Evolutionary conservation across 1,139 yeast genomes (phyloP), one percentile per base, ranked within the genome.

Genomic region (Hemisphaericaspora xylanilytica): DNA sequence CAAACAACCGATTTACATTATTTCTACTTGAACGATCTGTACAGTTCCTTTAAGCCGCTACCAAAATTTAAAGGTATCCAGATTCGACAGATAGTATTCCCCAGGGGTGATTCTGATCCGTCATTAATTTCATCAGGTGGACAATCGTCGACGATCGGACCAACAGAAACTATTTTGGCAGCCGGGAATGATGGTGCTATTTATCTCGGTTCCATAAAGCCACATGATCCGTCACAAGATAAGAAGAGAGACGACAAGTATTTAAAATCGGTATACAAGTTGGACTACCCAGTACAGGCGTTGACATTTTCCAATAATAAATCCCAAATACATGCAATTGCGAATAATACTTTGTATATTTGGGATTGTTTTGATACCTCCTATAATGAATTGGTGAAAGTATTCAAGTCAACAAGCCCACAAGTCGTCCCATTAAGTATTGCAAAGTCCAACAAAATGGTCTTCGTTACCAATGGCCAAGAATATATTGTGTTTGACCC

Each of bases 321-420:
- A 39, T 45, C 50, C 9, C 59, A 56, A 42, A 56, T 65, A 4
- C 56, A 55, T 37, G 36, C 61, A 2, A 44, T 61, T 28, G 45
- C 58, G 2, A 45, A 48, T 21, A 41, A 46, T 17, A 43, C 40
- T 15, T 41, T 58, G 18, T 50, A 59, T 32, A 48, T 55, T 15
- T 70, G 74, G 74, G 67, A 65, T 38, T 61, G 64, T 32, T 63
- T 65, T 40, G 73, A 66, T 35, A 48, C 56, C 2, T 42, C 64
- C 0, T 56, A 53, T 35, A 39, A 49, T 6, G 74, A 67, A 40
- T 40, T 68, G 12, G 25, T 51, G 1, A 57, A 58, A 35, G 63
- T 62, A 0, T 63, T 68, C 43, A 64, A 64, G 37, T 29, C 32
- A 3, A 46, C 50, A 2, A 34, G 51, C 2, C 63, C 65, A 4